phyloP scores from a whole-genome alignment of 805 yeast genomes.

The Osmozyma mogii region DNA sequence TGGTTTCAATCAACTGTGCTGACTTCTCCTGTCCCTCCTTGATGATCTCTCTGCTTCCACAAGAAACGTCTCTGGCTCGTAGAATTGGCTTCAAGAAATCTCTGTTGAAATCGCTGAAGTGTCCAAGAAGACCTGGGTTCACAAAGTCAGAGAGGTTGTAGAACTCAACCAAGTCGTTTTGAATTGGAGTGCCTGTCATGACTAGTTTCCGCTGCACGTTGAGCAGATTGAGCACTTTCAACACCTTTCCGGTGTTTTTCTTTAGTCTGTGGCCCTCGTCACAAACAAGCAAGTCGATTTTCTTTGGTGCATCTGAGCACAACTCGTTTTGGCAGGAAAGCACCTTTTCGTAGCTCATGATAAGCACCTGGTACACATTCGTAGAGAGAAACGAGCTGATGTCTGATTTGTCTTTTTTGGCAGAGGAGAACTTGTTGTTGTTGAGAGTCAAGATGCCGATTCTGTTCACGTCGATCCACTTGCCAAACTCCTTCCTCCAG shows the following conservation, averaged over 20 bases:
- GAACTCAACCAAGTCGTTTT: constrained; percentile 82
- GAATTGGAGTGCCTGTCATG: constrained; percentile 88
- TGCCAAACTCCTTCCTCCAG: constrained; percentile 82
- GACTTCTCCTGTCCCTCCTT: constrained; percentile 56
- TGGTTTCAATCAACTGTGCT: constrained; percentile 52
- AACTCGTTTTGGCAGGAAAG: constrained; percentile 46
- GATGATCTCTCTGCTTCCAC: constrained; percentile 41
- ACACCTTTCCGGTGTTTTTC: constrained; percentile 60
- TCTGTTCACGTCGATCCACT: constrained; percentile 71
- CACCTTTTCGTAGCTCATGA: constrained; percentile 84
- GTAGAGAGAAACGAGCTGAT: constrained; percentile 57
- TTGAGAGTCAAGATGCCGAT: constrained; percentile 60
- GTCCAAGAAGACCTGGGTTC: constrained; percentile 77
- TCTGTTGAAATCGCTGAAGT: constrained; percentile 48
- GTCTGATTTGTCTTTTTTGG: constrained; percentile 47
- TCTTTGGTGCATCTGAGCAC: constrained; percentile 28
- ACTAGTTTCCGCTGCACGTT: constrained; percentile 51
- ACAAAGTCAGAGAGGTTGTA: constrained; percentile 73
- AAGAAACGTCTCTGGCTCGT: constrained; percentile 56
- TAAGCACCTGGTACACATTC: constrained; percentile 70
- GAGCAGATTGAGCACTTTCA: constrained; percentile 52
- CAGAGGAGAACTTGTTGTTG: constrained; percentile 31
- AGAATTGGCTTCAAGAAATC: constrained; percentile 64
- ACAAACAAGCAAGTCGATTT: constrained; percentile 69
- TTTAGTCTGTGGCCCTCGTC: constrained; percentile 95